Evolutionary conservation across 139 green algal genomes (phyloP).

Genomic region (Chlorokybus atmophyticus): DNA sequence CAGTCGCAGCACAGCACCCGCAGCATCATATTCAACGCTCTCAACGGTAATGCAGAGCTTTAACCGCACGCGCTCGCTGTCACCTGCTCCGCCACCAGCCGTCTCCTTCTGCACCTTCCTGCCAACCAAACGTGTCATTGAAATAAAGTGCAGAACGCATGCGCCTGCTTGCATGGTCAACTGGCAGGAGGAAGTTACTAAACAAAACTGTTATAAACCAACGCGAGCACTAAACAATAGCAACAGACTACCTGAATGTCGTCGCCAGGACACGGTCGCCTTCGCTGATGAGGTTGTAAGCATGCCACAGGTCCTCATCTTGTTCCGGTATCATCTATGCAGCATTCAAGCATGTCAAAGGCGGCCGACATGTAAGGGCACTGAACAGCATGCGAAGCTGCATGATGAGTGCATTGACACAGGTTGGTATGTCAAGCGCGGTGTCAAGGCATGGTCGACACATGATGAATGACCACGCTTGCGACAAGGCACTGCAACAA

Average conservation of each 20-base stretch:
- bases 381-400: neutral
- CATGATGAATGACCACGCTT: no score
- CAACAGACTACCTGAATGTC: constrained; percentile 22
- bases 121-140: neutral
- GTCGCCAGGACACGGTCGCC: constrained; percentile 14
- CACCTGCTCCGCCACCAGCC: neutral
- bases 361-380: neutral
- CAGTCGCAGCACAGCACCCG: constrained; percentile 23
- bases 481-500: no score
- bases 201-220: no score
- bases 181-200: no score
- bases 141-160: no score
- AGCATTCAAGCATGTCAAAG: constrained; percentile 2
- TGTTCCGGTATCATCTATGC: constrained; percentile 18
- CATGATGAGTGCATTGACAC: no score
- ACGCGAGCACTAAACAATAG: no score
- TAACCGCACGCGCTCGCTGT: neutral
- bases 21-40: constrained; percentile 34
- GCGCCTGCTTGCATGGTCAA: no score
- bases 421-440: no score
- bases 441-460: no score
- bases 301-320: constrained; percentile 26
- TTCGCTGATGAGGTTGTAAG: constrained; percentile 25
- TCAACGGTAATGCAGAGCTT: constrained; percentile 56
- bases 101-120: constrained; percentile 31